Percentiles rank a stretch among this genome's conserved stretches.
phyloP scores from a whole-genome alignment of 2,329 filamentous ascomycete species.

The Colletotrichum liaoningense region DNA sequence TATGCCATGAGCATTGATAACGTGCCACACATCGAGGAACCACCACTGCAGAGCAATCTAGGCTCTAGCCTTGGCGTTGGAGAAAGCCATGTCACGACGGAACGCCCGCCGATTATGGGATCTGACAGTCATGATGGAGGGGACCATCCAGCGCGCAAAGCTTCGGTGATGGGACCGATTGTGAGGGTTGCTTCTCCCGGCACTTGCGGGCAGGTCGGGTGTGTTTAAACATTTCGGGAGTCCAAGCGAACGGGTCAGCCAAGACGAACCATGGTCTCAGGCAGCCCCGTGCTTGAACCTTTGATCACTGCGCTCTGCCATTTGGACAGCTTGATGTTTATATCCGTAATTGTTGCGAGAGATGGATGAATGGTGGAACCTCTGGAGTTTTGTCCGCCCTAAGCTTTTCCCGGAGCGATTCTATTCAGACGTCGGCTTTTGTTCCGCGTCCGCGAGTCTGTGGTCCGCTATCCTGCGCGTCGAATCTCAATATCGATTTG shows the following conservation, averaged over 20 bases:
- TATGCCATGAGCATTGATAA: slow-evolving; percentile 7
- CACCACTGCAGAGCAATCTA: not conserved
- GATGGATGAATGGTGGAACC: not conserved
- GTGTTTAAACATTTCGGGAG: not conserved
- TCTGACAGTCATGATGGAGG: not conserved
- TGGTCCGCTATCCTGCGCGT: not conserved
- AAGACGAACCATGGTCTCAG: not conserved
- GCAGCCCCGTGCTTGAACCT: not conserved
- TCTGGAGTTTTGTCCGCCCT: not conserved
- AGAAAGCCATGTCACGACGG: not conserved
- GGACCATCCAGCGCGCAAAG: not conserved
- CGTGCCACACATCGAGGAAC: slow-evolving; percentile 3
- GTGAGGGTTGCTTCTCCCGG: not conserved
- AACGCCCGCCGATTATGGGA: slow-evolving; percentile 8
- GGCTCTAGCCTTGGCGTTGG: slow-evolving; percentile 15
- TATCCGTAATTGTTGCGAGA: not conserved
- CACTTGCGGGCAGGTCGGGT: not conserved
- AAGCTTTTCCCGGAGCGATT: not conserved
- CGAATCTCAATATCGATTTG: not conserved
- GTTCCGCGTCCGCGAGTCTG: not conserved
- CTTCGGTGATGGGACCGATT: not conserved
- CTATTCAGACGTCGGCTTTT: not conserved
- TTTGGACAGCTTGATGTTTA: not conserved
- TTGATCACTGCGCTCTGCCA: not conserved
- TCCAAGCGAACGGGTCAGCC: slow-evolving; percentile 16